Conservation (phyloP, 2,329 filamentous ascomycete genomes). For the Helotiales sp. region DNA sequence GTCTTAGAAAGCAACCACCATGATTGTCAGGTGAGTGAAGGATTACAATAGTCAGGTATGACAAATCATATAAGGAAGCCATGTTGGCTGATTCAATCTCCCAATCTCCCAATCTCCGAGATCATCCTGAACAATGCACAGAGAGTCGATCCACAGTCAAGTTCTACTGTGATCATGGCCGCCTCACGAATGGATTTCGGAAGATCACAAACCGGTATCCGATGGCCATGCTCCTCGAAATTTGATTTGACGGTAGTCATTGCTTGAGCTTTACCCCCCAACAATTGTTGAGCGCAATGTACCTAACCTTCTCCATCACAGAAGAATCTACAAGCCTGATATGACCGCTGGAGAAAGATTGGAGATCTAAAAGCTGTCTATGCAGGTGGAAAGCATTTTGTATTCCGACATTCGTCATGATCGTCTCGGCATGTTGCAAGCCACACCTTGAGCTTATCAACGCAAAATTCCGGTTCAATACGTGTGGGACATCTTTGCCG, state of each 20-base stretch:
- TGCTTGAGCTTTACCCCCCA: not conserved
- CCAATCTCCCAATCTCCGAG: no score
- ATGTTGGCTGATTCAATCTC: no score
- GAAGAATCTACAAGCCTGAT: not conserved
- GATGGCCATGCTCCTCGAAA: not conserved
- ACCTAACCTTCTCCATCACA: not conserved
- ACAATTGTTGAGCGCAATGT: not conserved
- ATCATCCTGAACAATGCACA: no score
- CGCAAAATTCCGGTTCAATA: not conserved
- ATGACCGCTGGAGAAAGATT: not conserved
- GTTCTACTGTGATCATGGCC: not conserved
- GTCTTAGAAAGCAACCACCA: no score
- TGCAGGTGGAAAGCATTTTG: not conserved
- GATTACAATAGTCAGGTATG: no score
- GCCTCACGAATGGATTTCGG: not conserved
- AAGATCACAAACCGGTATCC: not conserved
- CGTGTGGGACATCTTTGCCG: not conserved
- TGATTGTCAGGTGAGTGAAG: no score
- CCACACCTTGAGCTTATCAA: not conserved
- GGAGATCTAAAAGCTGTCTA: not conserved
- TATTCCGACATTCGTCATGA: not conserved
- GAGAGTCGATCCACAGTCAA: not conserved
- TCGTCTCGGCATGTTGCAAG: not conserved
- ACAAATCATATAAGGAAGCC: no score
- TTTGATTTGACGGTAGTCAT: not conserved